These are phyloP conservation scores for Basipetospora sp. DNA, from an alignment of 2,329 filamentous ascomycete genomes.

Conservation along the genomic window DNA sequence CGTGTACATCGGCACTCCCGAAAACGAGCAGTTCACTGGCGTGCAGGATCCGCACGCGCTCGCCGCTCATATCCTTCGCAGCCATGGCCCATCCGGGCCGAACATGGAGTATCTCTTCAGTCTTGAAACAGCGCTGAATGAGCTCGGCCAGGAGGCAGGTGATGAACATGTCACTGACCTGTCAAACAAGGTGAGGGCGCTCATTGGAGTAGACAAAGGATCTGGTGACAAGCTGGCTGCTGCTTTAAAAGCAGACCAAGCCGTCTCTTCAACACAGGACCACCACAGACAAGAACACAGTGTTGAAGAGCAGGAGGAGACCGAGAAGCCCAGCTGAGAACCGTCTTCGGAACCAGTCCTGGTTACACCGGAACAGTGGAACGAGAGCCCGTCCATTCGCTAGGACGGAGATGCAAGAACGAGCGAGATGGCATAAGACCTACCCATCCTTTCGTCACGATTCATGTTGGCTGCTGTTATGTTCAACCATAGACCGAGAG, in stretches of 20 bases:
- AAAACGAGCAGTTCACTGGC: constrained; percentile 83
- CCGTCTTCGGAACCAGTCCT: not conserved
- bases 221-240: not conserved
- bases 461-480: constrained; percentile 1
- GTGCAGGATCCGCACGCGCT: constrained; percentile 64
- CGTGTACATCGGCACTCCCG: constrained; percentile 87
- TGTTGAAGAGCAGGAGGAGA: constrained; percentile 46
- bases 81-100: constrained; percentile 68
- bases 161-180: constrained; percentile 79
- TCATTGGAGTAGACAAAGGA: constrained; percentile 21
- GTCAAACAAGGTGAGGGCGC: constrained; percentile 51
- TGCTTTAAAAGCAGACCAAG: not conserved
- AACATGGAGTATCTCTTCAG: constrained; percentile 82
- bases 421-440: too few species aligned
- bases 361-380: too few species aligned
- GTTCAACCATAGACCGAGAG: constrained; percentile 7
- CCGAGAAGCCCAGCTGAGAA: constrained; percentile 28
- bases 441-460: not conserved
- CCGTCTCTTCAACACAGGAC: not conserved
- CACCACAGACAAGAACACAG: constrained; percentile 15
- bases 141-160: constrained; percentile 58
- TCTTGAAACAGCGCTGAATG: constrained; percentile 59
- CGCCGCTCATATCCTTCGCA: constrained; percentile 65
- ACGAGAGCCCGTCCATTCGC: too few species aligned
- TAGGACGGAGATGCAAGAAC: too few species aligned